phyloP scores from a whole-genome alignment of 768 basidiomycete genomes.

The Dacryopinax spathularia region DNA sequence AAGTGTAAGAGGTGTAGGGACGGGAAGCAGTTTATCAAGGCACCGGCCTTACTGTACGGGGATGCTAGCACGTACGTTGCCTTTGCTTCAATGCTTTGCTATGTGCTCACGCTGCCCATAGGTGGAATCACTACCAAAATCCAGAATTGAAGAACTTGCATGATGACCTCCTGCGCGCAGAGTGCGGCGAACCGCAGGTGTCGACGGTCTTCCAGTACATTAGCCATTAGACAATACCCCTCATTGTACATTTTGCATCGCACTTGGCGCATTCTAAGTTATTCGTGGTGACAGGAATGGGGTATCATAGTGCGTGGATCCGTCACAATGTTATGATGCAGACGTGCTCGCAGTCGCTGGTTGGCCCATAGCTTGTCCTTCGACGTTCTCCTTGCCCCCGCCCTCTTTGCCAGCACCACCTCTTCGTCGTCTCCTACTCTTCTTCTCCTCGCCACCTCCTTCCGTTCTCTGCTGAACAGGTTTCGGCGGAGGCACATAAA shows the following conservation, averaged over 20 bases:
- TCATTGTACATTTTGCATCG: background rate
- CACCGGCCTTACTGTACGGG: conserved; percentile 79
- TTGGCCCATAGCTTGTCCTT: background rate
- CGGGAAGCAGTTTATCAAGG: conserved; percentile 69
- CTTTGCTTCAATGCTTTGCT: conserved; percentile 1
- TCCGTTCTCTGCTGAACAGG: background rate
- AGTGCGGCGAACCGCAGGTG: conserved; percentile 67
- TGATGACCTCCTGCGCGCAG: conserved; percentile 85
- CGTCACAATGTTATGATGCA: background rate
- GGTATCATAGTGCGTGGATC: background rate
- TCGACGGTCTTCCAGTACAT: conserved; percentile 96
- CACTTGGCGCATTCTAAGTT: no score
- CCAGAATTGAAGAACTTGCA: conserved; percentile 77
- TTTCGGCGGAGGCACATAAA: background rate
- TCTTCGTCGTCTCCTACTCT: background rate
- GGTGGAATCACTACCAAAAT: conserved; percentile 97
- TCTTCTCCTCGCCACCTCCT: background rate
- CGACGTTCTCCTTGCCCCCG: background rate
- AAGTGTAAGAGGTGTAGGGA: conserved; percentile 87
- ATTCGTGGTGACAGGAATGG: background rate
- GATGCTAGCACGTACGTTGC: conserved; percentile 87
- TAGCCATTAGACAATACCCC: conserved; percentile 43
- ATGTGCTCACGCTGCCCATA: conserved; percentile 22
- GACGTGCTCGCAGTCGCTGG: no score
- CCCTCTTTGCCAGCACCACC: background rate